Evolutionary conservation across 139 green algal species (phyloP), one percentile per base, ranked within the genome.

Genomic region (Chlorella sorokiniana): DNA sequence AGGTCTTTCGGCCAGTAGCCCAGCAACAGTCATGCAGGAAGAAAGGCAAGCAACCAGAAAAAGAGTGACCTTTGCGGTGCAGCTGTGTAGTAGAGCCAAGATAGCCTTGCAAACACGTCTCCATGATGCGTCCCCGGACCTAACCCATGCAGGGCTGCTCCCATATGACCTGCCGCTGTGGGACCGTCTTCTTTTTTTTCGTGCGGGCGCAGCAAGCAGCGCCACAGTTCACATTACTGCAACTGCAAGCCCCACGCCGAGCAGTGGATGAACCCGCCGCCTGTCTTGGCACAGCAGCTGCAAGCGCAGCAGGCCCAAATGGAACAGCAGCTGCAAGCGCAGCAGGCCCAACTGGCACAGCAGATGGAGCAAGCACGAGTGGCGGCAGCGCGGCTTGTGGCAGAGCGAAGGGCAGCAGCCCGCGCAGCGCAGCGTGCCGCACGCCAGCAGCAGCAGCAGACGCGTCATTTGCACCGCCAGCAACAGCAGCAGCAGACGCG

Each of bases 161-260:
- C 64, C 81, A 90, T 69, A 85, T 92, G 82, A 27, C 22, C 23
- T 92, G 88, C 84, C 82, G 64, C 45, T 92, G 88, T 59, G 84
- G 82, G 18, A 14, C 54, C 18, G 10, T 48, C 40, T 91, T 92
- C 77, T 92, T 86, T n/a, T 83, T 92, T 90, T 40, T 56, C 45
- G 1, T 92, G 88, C 69, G 88, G 88, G 33, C 44, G 31, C 20
- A 52, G 62, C 18, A 89, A 91, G 62, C 20, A 48, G 20, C 9
- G n/a, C 3, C 16, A n/a, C 7, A 29, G 42, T 42, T 40, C 9
- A 1, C 48, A 74, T 23, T 63, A 68, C 76, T 81, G 62, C 35
- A 25, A 31, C 42, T 83, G 78, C 65, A 76, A 83, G 65, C 65
- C 65, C 10, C 11, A 42, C 2, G 31, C 33, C 2, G 48, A 69